A percentile compares a stretch with the other conserved stretches of the same genome.
These are phyloP conservation scores for Candida saitoana DNA, from an alignment of 805 yeast species.

Conservation along the genomic window DNA sequence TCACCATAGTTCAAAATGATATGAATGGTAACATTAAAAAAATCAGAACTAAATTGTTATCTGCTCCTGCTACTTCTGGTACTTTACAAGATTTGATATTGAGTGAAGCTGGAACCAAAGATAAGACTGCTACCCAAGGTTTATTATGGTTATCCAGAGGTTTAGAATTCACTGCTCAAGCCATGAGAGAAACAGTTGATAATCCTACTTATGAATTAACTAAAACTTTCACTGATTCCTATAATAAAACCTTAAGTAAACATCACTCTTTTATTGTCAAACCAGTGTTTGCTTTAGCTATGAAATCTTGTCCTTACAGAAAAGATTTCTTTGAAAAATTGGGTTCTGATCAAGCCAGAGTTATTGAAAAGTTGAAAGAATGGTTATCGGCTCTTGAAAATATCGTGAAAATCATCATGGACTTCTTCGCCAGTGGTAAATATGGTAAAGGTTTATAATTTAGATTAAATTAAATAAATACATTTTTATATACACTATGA, in stretches of 20 bases:
- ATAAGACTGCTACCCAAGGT: conserved; percentile 85
- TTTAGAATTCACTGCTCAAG: conserved; percentile 83
- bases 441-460: conserved; percentile 85
- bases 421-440: conserved; percentile 73
- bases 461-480: too few relatives aligned
- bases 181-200: conserved; percentile 75
- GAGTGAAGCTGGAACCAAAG: conserved; percentile 62
- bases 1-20: conserved; percentile 79
- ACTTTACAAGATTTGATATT: conserved; percentile 77
- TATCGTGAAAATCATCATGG: conserved; percentile 68
- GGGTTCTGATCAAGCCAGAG: conserved; percentile 71
- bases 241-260: conserved; percentile 72
- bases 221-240: conserved; percentile 79
- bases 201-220: conserved; percentile 63
- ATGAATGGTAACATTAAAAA: conserved; percentile 83
- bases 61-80: conserved; percentile 58
- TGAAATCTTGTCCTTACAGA: conserved; percentile 93
- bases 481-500: neutral
- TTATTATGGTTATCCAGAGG: conserved; percentile 84
- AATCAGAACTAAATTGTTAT: conserved; percentile 60
- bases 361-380: conserved; percentile 54
- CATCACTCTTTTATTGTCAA: conserved; percentile 78
- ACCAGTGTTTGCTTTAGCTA: conserved; percentile 87
- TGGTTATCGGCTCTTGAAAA: conserved; percentile 79
- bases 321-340: conserved; percentile 78